Evolutionary conservation across 352 stramenopile species (phyloP).

Genomic region (Globisporangium apiculatum): DNA sequence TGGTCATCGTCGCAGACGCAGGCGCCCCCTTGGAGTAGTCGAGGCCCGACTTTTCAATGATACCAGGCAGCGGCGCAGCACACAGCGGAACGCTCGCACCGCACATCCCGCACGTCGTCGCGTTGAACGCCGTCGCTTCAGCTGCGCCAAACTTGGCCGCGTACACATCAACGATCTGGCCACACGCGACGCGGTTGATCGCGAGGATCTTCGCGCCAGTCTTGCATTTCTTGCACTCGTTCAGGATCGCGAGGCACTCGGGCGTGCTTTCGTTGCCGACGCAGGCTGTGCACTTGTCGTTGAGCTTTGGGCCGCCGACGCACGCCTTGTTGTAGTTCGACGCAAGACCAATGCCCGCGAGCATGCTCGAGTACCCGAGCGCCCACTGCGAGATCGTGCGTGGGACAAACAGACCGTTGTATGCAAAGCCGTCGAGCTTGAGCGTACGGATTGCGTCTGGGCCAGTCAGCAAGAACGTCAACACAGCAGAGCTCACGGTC

Average conservation of each 20-base stretch:
- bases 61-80: conserved; percentile 43
- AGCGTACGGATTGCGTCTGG: conserved; percentile 1
- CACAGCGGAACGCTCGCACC: conserved; percentile 29
- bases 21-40: conserved; percentile 34
- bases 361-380: conserved; percentile 20
- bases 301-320: conserved; percentile 12
- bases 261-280: conserved; percentile 16
- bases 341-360: conserved; percentile 15
- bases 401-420: conserved; percentile 18
- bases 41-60: conserved; percentile 43
- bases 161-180: conserved; percentile 29
- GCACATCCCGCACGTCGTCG: conserved; percentile 35
- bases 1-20: conserved; percentile 17
- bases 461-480: conserved; percentile 7
- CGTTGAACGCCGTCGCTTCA: conserved; percentile 23
- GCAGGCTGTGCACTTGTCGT: conserved; percentile 38
- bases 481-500: conserved; percentile 3
- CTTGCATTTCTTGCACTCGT: conserved; percentile 40
- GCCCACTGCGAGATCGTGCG: conserved; percentile 19
- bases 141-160: conserved; percentile 27
- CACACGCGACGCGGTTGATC: conserved; percentile 41
- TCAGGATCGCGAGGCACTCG: conserved; percentile 29
- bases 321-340: conserved; percentile 15
- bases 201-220: conserved; percentile 27
- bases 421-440: conserved; percentile 12